Percentiles rank a stretch among this genome's conserved stretches.
Evolutionary conservation across 2,329 filamentous ascomycete species (phyloP).

Genomic region (Paecilomyces sp.): DNA sequence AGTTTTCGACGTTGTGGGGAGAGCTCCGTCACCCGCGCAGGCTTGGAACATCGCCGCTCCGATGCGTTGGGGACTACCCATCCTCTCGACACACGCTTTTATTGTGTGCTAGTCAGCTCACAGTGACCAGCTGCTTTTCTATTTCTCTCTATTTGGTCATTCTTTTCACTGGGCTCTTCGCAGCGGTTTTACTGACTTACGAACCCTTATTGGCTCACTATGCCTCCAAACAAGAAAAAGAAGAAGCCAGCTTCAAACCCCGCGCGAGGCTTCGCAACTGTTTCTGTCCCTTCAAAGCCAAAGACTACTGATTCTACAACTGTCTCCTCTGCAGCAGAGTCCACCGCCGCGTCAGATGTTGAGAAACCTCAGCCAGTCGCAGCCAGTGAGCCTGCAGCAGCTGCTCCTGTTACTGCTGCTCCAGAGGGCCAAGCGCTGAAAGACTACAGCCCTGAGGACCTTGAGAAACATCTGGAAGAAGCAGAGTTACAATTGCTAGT

Average conservation of each 20-base stretch:
- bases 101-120: not conserved
- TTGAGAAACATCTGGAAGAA: slow-evolving; percentile 81
- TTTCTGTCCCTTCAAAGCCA: slow-evolving; percentile 77
- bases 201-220: slow-evolving; percentile 24
- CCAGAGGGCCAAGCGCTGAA: slow-evolving; percentile 32
- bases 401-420: slow-evolving; percentile 9
- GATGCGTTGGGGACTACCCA: slow-evolving; percentile 2
- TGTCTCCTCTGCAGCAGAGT: slow-evolving; percentile 18
- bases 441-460: slow-evolving; percentile 72
- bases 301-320: slow-evolving; percentile 43
- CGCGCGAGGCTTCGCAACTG: slow-evolving; percentile 87
- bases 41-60: slow-evolving; percentile 10
- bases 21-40: slow-evolving; percentile 13
- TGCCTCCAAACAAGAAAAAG: slow-evolving; percentile 76
- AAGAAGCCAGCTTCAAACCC: slow-evolving; percentile 85
- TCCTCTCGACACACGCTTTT: not conserved
- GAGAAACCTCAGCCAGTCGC: slow-evolving; percentile 9
- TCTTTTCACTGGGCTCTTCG: not conserved
- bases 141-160: not conserved
- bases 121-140: not conserved
- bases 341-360: slow-evolving; percentile 22
- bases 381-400: slow-evolving; percentile 12
- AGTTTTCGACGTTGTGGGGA: slow-evolving; percentile 27
- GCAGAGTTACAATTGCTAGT: slow-evolving; percentile 84
- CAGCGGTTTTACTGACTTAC: not conserved